Conservation (phyloP, 495 filamentous ascomycete genomes). For the Penicillium bovifimosum region DNA sequence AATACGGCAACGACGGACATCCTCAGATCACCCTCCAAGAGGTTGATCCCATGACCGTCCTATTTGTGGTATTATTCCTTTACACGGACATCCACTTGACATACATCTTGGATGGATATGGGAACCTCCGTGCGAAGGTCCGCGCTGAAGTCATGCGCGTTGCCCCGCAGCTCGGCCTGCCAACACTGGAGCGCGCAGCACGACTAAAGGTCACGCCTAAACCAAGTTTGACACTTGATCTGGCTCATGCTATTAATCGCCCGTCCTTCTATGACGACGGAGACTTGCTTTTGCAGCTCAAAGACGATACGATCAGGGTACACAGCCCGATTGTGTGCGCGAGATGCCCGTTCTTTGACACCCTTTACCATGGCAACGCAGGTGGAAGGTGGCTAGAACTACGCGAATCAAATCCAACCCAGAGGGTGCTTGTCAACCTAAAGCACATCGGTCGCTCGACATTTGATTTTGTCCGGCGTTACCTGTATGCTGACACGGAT, state of each 20-base stretch:
- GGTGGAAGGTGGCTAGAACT: constrained; percentile 74
- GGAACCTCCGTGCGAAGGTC: constrained; percentile 65
- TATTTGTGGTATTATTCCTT: constrained; percentile 73
- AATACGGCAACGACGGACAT: constrained; percentile 43
- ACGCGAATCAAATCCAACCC: constrained; percentile 51
- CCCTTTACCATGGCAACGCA: constrained; percentile 80
- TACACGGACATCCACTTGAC: constrained; percentile 79
- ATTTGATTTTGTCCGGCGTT: constrained; percentile 73
- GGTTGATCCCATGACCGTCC: constrained; percentile 65
- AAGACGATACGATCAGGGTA: constrained; percentile 56
- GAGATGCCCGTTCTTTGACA: constrained; percentile 88
- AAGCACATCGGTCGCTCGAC: constrained; percentile 66
- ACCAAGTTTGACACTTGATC: constrained; percentile 58
- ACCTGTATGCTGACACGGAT: constrained; percentile 80
- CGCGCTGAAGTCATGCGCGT: constrained; percentile 78
- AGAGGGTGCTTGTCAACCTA: constrained; percentile 68
- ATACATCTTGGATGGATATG: no score
- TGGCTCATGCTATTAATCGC: constrained; percentile 61
- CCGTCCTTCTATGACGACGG: constrained; percentile 64
- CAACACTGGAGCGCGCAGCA: constrained; percentile 65
- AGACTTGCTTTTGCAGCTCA: constrained; percentile 72
- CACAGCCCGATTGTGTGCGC: constrained; percentile 76
- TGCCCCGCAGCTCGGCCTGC: constrained; percentile 60
- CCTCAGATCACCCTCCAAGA: constrained; percentile 55
- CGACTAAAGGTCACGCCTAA: constrained; percentile 63